These are phyloP conservation scores for Lichtheimia hyalospora DNA, from an alignment of 371 early-diverging fungal species.

Conservation along the genomic window DNA sequence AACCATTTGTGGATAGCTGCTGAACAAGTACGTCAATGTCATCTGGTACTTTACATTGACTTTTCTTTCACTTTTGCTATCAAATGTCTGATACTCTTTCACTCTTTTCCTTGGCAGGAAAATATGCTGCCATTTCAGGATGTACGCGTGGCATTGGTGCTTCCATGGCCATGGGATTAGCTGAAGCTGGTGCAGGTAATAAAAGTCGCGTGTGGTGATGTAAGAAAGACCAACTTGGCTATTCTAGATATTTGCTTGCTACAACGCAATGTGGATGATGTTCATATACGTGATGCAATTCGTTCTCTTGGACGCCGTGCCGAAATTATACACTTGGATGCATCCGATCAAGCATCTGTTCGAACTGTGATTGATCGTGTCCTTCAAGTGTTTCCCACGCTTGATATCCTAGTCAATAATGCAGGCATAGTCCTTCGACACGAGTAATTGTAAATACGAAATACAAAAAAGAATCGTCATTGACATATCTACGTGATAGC, in stretches of 20 bases:
- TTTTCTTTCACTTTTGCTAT: no score
- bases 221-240: no score
- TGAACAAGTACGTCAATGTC: no score
- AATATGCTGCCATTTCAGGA: constrained; percentile 30
- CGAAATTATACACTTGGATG: constrained; percentile 24
- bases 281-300: constrained; percentile 21
- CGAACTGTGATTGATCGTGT: constrained; percentile 17
- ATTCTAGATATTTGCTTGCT: constrained; percentile 24
- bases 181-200: constrained; percentile 38
- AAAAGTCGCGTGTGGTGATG: background rate
- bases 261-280: constrained; percentile 22
- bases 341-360: constrained; percentile 16
- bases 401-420: constrained; percentile 38
- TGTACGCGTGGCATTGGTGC: constrained; percentile 32
- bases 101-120: constrained; percentile 24
- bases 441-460: constrained; percentile 10
- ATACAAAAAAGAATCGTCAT: background rate
- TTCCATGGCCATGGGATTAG: constrained; percentile 27
- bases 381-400: constrained; percentile 16
- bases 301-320: constrained; percentile 23
- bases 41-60: no score
- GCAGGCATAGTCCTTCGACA: constrained; percentile 29
- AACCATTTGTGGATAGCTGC: no score
- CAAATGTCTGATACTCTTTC: no score
- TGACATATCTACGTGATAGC: constrained; percentile 6